These are phyloP conservation scores for Luffa aegyptiaca DNA, from an alignment of 306 rosid species.

Conservation along the genomic window DNA sequence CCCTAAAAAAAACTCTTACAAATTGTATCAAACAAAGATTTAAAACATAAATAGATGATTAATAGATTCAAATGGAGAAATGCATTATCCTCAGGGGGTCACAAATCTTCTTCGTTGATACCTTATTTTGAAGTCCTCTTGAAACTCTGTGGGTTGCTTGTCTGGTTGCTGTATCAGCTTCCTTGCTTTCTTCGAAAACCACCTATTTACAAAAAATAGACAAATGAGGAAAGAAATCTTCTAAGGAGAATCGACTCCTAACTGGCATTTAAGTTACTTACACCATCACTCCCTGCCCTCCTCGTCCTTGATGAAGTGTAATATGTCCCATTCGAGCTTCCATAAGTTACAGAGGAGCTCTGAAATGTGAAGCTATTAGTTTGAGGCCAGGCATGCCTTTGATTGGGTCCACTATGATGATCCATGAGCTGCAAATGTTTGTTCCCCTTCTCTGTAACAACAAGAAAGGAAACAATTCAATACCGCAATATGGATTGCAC, in stretches of 20 bases:
- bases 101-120: slow-evolving; percentile 3
- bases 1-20: slow-evolving; percentile 37
- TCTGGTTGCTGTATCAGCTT: slow-evolving; percentile 61
- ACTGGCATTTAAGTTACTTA: slow-evolving; percentile 21
- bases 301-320: slow-evolving; percentile 53
- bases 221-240: slow-evolving; percentile 11
- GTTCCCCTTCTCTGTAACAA: slow-evolving; percentile 42
- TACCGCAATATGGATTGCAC: background rate
- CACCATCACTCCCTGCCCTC: slow-evolving; percentile 85
- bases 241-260: background rate
- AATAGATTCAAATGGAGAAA: background rate
- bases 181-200: slow-evolving; percentile 71
- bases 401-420: slow-evolving; percentile 14
- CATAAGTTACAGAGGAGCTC: slow-evolving; percentile 69
- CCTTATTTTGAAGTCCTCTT: slow-evolving; percentile 68
- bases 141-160: slow-evolving; percentile 57
- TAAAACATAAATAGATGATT: background rate
- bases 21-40: background rate
- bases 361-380: slow-evolving; percentile 59
- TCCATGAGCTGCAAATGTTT: slow-evolving; percentile 29
- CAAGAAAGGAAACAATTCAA: background rate
- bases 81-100: background rate
- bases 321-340: slow-evolving; percentile 57
- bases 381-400: slow-evolving; percentile 33
- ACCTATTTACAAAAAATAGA: slow-evolving; percentile 31